Percentiles rank a stretch among this genome's conserved stretches.
phyloP scores from a whole-genome alignment of 768 basidiomycete genomes.

The Mycena amicta region DNA sequence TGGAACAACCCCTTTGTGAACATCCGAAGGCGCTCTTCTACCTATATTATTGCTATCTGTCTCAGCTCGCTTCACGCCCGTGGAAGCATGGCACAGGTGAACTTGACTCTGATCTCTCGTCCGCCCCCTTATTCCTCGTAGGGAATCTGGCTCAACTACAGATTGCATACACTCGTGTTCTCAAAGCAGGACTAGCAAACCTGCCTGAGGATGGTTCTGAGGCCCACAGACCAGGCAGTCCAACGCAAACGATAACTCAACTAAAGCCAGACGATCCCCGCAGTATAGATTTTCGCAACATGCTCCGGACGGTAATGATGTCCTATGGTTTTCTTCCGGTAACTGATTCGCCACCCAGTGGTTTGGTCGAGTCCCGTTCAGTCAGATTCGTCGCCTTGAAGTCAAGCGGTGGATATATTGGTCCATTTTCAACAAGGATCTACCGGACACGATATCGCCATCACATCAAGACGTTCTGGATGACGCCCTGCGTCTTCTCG shows the following conservation, averaged over 20 bases:
- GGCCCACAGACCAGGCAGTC: conserved; percentile 58
- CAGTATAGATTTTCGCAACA: conserved; percentile 72
- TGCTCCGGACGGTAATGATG: conserved; percentile 52
- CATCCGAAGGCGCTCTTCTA: conserved; percentile 64
- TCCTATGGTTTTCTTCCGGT: not conserved
- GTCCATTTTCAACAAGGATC: conserved; percentile 72
- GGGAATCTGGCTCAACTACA: conserved; percentile 54
- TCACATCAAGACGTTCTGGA: conserved; percentile 55
- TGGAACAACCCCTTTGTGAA: conserved; percentile 7
- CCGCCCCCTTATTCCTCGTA: not conserved
- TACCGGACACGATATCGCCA: conserved; percentile 53
- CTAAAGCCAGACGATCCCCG: conserved; percentile 69
- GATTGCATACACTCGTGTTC: conserved; percentile 58
- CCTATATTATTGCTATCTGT: conserved; percentile 60
- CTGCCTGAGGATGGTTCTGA: conserved; percentile 56
- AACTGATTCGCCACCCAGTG: conserved; percentile 37
- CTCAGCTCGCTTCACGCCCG: conserved; percentile 48
- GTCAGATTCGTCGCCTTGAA: conserved; percentile 62
- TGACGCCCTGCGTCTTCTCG: conserved; percentile 60
- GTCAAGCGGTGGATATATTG: conserved; percentile 80
- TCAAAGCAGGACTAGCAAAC: conserved; percentile 65
- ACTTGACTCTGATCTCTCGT: not conserved
- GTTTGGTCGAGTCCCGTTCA: conserved; percentile 80
- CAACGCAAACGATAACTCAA: conserved; percentile 57
- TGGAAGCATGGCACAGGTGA: conserved; percentile 43